phyloP scores from a whole-genome alignment of 805 yeast genomes.

The Lachancea waltii region DNA sequence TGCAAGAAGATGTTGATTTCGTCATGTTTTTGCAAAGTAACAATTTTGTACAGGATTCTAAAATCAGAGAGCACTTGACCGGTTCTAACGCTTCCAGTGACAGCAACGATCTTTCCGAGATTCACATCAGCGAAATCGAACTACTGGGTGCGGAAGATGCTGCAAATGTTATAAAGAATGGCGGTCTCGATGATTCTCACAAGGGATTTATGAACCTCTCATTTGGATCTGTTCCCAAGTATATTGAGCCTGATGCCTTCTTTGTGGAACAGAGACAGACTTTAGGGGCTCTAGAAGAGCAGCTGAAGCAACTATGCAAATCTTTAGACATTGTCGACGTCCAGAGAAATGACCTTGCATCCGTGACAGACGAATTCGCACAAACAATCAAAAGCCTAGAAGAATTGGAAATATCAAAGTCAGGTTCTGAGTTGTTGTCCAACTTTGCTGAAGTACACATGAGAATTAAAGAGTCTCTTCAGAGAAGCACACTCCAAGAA shows the following conservation, averaged over 20 bases:
- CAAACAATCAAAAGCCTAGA: slow-evolving; percentile 52
- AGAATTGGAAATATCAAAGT: slow-evolving; percentile 65
- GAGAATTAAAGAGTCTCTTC: slow-evolving; percentile 65
- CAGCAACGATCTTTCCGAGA: slow-evolving; percentile 36
- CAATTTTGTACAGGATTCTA: slow-evolving; percentile 61
- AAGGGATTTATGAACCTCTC: slow-evolving; percentile 60
- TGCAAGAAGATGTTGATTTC: slow-evolving; percentile 72
- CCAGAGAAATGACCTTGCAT: slow-evolving; percentile 69
- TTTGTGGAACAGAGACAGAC: slow-evolving; percentile 63
- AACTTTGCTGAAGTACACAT: slow-evolving; percentile 69
- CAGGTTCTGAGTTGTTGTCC: slow-evolving; percentile 53
- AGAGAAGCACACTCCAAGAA: slow-evolving; percentile 77
- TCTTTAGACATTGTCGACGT: slow-evolving; percentile 67
- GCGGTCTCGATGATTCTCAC: slow-evolving; percentile 45
- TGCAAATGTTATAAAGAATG: slow-evolving; percentile 20
- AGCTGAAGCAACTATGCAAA: slow-evolving; percentile 59
- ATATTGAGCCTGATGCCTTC: slow-evolving; percentile 72
- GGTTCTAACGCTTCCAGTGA: slow-evolving; percentile 46
- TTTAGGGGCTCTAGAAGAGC: slow-evolving; percentile 65
- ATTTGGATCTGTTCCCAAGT: slow-evolving; percentile 60
- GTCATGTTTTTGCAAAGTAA: slow-evolving; percentile 69
- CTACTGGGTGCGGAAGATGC: slow-evolving; percentile 33
- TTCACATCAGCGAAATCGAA: slow-evolving; percentile 29
- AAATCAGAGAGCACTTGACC: slow-evolving; percentile 56
- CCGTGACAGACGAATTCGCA: slow-evolving; percentile 63